Evolutionary conservation across 768 basidiomycete species (phyloP).

Genomic region (Suillus paluster): DNA sequence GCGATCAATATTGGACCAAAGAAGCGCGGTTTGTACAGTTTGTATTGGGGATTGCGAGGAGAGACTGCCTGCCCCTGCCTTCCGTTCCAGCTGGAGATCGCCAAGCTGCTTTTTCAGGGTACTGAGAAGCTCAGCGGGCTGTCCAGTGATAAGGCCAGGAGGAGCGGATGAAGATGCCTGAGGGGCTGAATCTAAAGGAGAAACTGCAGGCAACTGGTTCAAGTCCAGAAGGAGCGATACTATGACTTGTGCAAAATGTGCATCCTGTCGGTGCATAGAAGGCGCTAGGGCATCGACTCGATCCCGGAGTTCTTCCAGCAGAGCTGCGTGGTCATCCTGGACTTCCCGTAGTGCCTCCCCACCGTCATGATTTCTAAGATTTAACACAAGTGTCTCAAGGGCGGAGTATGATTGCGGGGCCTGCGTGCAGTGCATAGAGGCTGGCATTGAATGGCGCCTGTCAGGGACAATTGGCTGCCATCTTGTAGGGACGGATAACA

Average conservation of each 20-base stretch:
- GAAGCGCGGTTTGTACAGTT: slow-evolving; percentile 61
- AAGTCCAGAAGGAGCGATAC: slow-evolving; percentile 73
- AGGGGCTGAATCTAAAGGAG: slow-evolving; percentile 20
- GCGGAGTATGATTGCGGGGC: slow-evolving; percentile 45
- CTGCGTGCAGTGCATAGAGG: slow-evolving; percentile 30
- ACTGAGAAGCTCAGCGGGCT: slow-evolving; percentile 51
- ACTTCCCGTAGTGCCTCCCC: slow-evolving; percentile 44
- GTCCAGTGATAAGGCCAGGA: slow-evolving; percentile 16
- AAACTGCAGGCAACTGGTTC: slow-evolving; percentile 54
- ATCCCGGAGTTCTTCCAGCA: slow-evolving; percentile 62
- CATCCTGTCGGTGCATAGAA: slow-evolving; percentile 53
- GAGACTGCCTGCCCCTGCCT: neutral
- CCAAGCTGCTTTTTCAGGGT: slow-evolving; percentile 70
- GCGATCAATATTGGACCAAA: slow-evolving; percentile 78
- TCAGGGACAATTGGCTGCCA: slow-evolving; percentile 5
- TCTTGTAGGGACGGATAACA: slow-evolving; percentile 54
- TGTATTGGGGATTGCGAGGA: slow-evolving; percentile 42
- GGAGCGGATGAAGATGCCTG: slow-evolving; percentile 14
- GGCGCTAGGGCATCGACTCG: slow-evolving; percentile 55
- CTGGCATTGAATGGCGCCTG: slow-evolving; percentile 20
- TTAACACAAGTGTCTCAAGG: slow-evolving; percentile 63
- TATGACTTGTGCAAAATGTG: slow-evolving; percentile 67
- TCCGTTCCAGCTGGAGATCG: slow-evolving; percentile 54
- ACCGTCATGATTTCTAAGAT: slow-evolving; percentile 57
- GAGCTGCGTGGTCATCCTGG: slow-evolving; percentile 48